Evolutionary conservation across 1,284 basidiomycete species (phyloP).

Genomic region (Trichosporon coremiiforme): DNA sequence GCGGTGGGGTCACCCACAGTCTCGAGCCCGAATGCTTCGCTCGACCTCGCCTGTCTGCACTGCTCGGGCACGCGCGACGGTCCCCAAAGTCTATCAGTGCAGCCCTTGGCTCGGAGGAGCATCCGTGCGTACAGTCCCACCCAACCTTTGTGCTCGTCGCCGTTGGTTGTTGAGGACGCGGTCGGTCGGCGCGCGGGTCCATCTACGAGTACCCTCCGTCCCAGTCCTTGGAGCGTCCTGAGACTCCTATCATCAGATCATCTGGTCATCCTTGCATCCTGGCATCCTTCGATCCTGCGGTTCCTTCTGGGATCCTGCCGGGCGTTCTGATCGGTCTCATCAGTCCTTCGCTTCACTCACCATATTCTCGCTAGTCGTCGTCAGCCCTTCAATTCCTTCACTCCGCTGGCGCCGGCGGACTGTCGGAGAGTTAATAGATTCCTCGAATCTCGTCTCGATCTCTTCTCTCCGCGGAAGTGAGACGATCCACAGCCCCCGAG

Average conservation of each 20-base stretch:
- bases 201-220: neutral
- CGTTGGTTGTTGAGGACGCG: neutral
- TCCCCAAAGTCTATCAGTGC: neutral
- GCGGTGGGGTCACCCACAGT: neutral
- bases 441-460: neutral
- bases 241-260: no score
- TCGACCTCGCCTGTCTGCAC: neutral
- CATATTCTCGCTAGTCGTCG: neutral
- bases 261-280: no score
- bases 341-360: neutral
- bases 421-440: neutral
- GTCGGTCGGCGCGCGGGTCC: neutral
- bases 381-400: neutral
- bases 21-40: neutral
- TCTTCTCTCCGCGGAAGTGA: no score
- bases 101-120: neutral
- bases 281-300: neutral
- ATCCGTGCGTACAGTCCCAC: neutral
- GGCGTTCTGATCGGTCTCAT: constrained; percentile 5
- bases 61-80: constrained; percentile 5
- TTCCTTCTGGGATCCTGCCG: neutral
- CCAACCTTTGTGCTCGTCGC: neutral
- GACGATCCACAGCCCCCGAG: no score
- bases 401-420: neutral
- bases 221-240: neutral